Evolutionary conservation across 257 asterid species (phyloP).

Genomic region (Capsicum chinense): DNA sequence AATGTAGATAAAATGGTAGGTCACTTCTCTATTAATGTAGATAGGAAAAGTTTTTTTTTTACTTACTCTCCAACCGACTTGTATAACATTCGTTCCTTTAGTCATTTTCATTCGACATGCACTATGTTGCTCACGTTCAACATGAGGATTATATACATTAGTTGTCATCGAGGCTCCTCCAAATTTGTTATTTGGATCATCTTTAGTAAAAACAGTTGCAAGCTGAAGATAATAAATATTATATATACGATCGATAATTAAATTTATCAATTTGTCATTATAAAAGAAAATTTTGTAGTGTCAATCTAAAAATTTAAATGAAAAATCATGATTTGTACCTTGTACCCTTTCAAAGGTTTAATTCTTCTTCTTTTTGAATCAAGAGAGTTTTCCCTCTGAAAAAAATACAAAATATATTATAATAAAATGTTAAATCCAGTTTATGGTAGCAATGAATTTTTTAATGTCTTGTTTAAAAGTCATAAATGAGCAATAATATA

Average conservation of each 20-base stretch:
- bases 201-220: background rate
- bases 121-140: background rate
- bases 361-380: background rate
- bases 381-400: background rate
- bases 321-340: background rate
- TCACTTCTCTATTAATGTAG: background rate
- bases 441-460: background rate
- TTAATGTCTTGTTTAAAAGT: background rate
- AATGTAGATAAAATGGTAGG: background rate
- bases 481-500: background rate
- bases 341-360: slow-evolving; percentile 6
- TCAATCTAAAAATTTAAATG: background rate
- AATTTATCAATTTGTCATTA: background rate
- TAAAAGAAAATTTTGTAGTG: too few relatives aligned
- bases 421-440: background rate
- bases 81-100: background rate
- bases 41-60: background rate
- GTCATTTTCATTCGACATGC: background rate
- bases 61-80: slow-evolving; percentile 20
- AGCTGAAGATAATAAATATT: background rate
- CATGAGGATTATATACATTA: background rate
- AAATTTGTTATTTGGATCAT: background rate
- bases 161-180: background rate
- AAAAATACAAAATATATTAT: background rate
- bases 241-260: background rate